Evolutionary conservation across 1,139 yeast species (phyloP), one percentile per base, ranked within the genome.

Genomic region (Hansenula lynferdii): DNA sequence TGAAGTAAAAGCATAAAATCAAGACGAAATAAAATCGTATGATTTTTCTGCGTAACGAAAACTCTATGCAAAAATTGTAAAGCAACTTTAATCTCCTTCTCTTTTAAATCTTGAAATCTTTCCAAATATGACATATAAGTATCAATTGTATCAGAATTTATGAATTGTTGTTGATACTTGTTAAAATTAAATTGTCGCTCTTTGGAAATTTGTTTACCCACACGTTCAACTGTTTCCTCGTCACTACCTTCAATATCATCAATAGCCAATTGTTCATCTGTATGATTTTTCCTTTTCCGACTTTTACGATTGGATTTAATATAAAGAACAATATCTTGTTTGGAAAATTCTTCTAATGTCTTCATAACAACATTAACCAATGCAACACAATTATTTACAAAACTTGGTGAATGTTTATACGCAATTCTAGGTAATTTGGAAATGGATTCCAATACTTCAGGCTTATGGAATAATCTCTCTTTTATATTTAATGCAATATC

Each of bases 21-120:
- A 28, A 92, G 60, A 34, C 96, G 69, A 53, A 71, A 83, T 29
- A 90, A 65, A 11, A 79, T 72, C 12, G 69, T 52, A 26, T 78
- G 77, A 42, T 72, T 75, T 43, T 80, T 83, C 26, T 78, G 72
- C 42, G 78, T 70, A 38, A 82, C 80, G 50, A 89, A 80, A 0
- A 87, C 61, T 28, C 86, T 67, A 54, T 86, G 89, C 52, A 89
- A 79, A 55, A 78, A 90, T 1, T 81, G 68, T 22, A 92, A 56
- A 18, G 84, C 80, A 42, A 73, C 70, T 50, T 80, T 80, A 35
- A 92, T 65, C 41, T 82, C 82, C 11, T 65, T 70, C 37, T 74
- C 76, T 1, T 72, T 62, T 35, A 90, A 62, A 43, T 89, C 96
- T 38, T 67, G 69, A 54, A 69, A 87, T 44, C 82, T 69, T 26